phyloP scores from a whole-genome alignment of 2,329 filamentous ascomycete species.

The Calonectria honghensis region DNA sequence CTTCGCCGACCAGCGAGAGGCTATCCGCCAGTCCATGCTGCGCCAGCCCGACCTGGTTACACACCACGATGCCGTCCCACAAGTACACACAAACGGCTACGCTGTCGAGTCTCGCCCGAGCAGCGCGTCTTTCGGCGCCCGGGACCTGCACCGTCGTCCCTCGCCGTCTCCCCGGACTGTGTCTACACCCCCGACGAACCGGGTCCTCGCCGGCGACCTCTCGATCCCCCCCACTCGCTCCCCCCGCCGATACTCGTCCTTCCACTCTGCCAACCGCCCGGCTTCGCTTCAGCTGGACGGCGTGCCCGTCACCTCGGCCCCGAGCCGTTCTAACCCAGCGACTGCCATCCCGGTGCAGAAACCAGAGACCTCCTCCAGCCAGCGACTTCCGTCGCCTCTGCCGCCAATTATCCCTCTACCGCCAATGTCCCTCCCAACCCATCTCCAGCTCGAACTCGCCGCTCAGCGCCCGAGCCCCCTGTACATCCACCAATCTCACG shows the following conservation, averaged over 20 bases:
- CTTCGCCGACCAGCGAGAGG: slow-evolving; percentile 56
- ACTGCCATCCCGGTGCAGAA: slow-evolving; percentile 54
- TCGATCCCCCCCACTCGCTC: slow-evolving; percentile 56
- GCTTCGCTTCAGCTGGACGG: slow-evolving; percentile 66
- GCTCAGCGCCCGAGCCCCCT: slow-evolving; percentile 77
- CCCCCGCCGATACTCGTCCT: slow-evolving; percentile 70
- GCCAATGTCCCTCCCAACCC: slow-evolving; percentile 80
- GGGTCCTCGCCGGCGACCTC: slow-evolving; percentile 58
- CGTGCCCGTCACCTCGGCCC: slow-evolving; percentile 48
- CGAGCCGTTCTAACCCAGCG: slow-evolving; percentile 46
- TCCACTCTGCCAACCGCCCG: slow-evolving; percentile 67
- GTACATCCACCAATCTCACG: slow-evolving; percentile 78
- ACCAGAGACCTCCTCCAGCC: slow-evolving; percentile 46
- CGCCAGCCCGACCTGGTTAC: slow-evolving; percentile 52
- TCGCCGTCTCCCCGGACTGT: slow-evolving; percentile 64
- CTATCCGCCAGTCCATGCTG: slow-evolving; percentile 56
- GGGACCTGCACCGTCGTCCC: slow-evolving; percentile 57
- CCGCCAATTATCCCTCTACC: slow-evolving; percentile 76
- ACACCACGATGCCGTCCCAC: slow-evolving; percentile 37
- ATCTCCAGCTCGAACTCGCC: slow-evolving; percentile 79
- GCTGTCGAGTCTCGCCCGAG: slow-evolving; percentile 51
- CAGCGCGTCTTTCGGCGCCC: slow-evolving; percentile 32
- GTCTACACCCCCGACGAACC: slow-evolving; percentile 71
- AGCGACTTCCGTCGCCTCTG: slow-evolving; percentile 68
- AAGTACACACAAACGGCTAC: slow-evolving; percentile 52